Conservation (phyloP, 768 basidiomycete species). For the Mycena olivaceomarginata region DNA sequence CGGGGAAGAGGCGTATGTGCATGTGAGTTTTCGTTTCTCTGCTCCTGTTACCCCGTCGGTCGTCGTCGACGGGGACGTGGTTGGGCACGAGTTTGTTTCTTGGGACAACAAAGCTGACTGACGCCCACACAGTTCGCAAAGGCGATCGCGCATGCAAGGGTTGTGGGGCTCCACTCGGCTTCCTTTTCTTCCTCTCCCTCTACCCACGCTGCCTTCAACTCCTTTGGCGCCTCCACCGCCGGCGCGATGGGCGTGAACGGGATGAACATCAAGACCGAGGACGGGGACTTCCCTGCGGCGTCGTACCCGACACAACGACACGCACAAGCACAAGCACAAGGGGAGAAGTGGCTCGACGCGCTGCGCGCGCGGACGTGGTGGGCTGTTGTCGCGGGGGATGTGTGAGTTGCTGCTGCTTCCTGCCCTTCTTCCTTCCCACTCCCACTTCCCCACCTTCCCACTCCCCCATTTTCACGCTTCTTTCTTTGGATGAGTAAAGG, state of each 20-base stretch:
- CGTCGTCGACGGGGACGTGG: too few species aligned
- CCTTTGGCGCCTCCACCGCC: too few species aligned
- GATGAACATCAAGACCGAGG: background rate
- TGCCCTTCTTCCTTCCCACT: constrained; percentile 26
- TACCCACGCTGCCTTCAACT: background rate
- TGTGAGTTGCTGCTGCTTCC: constrained; percentile 67
- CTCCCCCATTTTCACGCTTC: background rate
- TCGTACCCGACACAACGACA: too few species aligned
- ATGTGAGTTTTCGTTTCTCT: constrained; percentile 30
- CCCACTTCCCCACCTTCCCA: background rate
- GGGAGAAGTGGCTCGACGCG: constrained; percentile 50
- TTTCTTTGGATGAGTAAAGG: too few species aligned
- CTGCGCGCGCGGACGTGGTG: constrained; percentile 81
- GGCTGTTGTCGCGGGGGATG: constrained; percentile 86
- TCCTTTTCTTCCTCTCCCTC: background rate
- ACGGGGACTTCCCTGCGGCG: too few species aligned
- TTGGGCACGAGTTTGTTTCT: too few species aligned
- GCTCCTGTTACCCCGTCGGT: background rate
- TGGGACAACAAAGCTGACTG: too few species aligned
- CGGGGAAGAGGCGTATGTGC: constrained; percentile 34
- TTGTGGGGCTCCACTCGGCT: constrained; percentile 18
- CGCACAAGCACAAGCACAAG: too few species aligned
- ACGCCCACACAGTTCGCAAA: constrained; percentile 28
- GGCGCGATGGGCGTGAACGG: too few species aligned
- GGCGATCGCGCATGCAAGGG: constrained; percentile 35